phyloP scores from a whole-genome alignment of 257 asterid species.

The Fraxinus anomala region DNA sequence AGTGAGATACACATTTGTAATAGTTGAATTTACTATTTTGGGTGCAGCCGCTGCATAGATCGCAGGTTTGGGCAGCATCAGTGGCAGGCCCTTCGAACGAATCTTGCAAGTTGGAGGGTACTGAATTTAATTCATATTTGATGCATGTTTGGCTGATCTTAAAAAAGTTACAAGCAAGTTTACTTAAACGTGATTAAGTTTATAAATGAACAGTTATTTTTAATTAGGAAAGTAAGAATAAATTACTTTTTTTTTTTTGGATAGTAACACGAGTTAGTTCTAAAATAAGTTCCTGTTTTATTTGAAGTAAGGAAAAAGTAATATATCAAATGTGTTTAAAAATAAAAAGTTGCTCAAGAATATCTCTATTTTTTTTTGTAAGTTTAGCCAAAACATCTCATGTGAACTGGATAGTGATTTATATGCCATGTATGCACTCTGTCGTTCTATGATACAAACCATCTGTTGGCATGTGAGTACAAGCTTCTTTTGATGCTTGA shows the following conservation, averaged over 20 bases:
- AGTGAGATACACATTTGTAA: neutral
- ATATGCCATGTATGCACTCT: neutral
- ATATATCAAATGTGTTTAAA: too few species aligned
- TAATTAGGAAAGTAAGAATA: too few species aligned
- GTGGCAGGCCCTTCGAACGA: conserved; percentile 74
- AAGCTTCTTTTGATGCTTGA: neutral
- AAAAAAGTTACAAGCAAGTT: neutral
- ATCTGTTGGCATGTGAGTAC: neutral
- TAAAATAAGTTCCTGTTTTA: neutral
- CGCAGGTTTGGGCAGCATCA: conserved; percentile 76
- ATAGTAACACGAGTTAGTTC: too few species aligned
- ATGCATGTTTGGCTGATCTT: neutral
- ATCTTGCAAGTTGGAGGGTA: conserved; percentile 92
- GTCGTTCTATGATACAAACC: neutral
- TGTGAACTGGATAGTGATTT: neutral
- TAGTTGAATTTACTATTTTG: conserved; percentile 16
- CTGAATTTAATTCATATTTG: conserved; percentile 1
- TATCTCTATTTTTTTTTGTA: too few species aligned
- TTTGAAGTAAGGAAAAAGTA: too few species aligned
- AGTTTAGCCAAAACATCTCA: neutral
- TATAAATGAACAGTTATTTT: neutral
- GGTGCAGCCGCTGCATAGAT: conserved; percentile 66
- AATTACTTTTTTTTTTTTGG: neutral
- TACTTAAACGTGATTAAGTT: neutral
- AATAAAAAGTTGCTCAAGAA: too few species aligned